Percentiles rank a stretch among this genome's conserved stretches.
Evolutionary conservation across 2,329 filamentous ascomycete species (phyloP).

Genomic region (Botrytis pseudocinerea): DNA sequence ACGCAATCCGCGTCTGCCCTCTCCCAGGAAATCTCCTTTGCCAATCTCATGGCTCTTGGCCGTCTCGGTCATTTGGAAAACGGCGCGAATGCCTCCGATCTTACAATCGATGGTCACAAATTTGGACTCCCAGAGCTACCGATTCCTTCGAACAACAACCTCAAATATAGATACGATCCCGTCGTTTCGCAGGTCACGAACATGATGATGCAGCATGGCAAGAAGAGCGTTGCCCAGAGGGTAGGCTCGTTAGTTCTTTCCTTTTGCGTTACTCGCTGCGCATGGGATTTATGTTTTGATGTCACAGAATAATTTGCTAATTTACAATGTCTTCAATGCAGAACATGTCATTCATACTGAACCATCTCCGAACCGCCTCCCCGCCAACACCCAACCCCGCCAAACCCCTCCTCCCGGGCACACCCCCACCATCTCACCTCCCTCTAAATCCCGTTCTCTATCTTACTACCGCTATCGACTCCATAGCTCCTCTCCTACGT

Average conservation of each 20-base stretch:
- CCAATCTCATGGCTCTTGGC: constrained; percentile 38
- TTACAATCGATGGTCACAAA: constrained; percentile 49
- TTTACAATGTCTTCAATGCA: constrained; percentile 42
- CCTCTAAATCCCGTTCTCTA: constrained; percentile 89
- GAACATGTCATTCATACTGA: constrained; percentile 85
- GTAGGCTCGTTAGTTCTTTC: constrained; percentile 50
- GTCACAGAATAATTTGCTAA: neutral
- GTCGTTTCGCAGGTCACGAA: constrained; percentile 86
- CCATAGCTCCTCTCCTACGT: constrained; percentile 82
- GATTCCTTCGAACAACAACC: constrained; percentile 59
- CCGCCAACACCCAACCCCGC: constrained; percentile 73
- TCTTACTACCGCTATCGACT: constrained; percentile 87
- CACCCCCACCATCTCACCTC: constrained; percentile 74
- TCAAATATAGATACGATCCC: constrained; percentile 83
- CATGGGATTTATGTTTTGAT: constrained; percentile 24
- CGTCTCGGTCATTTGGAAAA: constrained; percentile 38
- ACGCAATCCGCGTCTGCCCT: neutral
- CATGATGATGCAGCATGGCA: constrained; percentile 87
- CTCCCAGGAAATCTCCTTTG: constrained; percentile 38
- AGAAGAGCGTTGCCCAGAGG: constrained; percentile 85
- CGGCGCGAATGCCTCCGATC: constrained; percentile 33
- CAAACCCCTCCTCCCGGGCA: constrained; percentile 71
- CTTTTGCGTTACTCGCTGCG: constrained; percentile 30
- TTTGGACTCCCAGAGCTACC: constrained; percentile 71
- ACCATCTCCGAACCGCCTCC: constrained; percentile 78